Evolutionary conservation across 2,329 filamentous ascomycete genomes (phyloP).

Genomic region (Penicillium sp.): DNA sequence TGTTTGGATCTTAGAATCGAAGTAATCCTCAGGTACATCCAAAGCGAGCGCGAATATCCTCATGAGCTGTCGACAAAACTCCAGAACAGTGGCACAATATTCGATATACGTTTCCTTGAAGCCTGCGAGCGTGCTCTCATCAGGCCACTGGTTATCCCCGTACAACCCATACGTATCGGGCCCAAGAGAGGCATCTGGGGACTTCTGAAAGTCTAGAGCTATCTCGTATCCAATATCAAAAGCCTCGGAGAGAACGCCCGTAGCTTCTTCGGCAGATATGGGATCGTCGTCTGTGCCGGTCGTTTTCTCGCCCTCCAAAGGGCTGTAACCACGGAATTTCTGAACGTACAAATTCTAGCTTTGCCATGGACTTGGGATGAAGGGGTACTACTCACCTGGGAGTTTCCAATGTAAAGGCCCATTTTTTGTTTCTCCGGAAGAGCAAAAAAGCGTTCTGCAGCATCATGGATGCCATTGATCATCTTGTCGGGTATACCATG

Average conservation of each 20-base stretch:
- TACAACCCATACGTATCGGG: slow-evolving; percentile 19
- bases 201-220: slow-evolving; percentile 17
- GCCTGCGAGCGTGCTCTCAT: slow-evolving; percentile 12
- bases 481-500: slow-evolving; percentile 22
- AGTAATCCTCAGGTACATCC: slow-evolving; percentile 38
- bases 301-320: slow-evolving; percentile 20
- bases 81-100: slow-evolving; percentile 20
- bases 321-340: slow-evolving; percentile 29
- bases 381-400: slow-evolving; percentile 11
- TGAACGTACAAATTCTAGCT: background rate
- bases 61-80: slow-evolving; percentile 26
- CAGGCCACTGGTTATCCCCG: slow-evolving; percentile 27
- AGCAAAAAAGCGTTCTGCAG: slow-evolving; percentile 43
- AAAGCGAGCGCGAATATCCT: slow-evolving; percentile 43
- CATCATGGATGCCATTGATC: slow-evolving; percentile 13
- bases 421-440: slow-evolving; percentile 44
- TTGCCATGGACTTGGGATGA: background rate
- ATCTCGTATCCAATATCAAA: slow-evolving; percentile 30
- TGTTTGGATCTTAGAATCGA: slow-evolving; percentile 32
- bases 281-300: slow-evolving; percentile 18
- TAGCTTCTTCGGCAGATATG: slow-evolving; percentile 8
- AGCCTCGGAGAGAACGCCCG: slow-evolving; percentile 20
- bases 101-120: slow-evolving; percentile 17
- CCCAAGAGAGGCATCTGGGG: slow-evolving; percentile 8
- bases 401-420: slow-evolving; percentile 39